Evolutionary conservation across 1,284 basidiomycete species (phyloP), one percentile per base, ranked within the genome.

Genomic region (Malassezia yamatoensis): DNA sequence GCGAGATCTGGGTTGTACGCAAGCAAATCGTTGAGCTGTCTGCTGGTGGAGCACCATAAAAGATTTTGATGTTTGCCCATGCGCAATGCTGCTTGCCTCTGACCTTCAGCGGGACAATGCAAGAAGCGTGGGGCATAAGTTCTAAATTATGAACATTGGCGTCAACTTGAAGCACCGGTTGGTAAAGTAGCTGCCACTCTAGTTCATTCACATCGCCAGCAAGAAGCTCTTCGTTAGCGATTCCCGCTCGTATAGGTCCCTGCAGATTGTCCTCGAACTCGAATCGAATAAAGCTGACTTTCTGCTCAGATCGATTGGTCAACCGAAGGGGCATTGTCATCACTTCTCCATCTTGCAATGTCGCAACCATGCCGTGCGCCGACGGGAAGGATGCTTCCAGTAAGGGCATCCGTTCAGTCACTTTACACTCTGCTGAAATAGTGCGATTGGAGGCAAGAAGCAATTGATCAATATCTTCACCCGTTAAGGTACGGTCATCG

Each of bases 291-390:
- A 89, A 91, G 75, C 96, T 85, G 48, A 96, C 81, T 0, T 87
- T 83, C 29, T 90, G 76, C 0, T 79, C 61, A 3, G 39, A 15
- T 0, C 89, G 46, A 68, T 98, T 98, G 73, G 90, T 87, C 11
- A 98, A 77, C 78, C 85, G 93, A 91, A 29, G 96, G 78, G 0
- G 89, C 88, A 2, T 88, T 88, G 67, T 93, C 87, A 0, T 85
- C 88, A 15, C 94, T 78, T 98, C 93, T 41, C 93, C 93, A 51
- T 93, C 83, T 69, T 90, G 93, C 50, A 98, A 78, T 85, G 93
- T 91, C 29, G 96, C 78, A 0, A 89, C 88, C 2, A 88, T 88
- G 68, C 93, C 87, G 0, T 85, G 88, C n/a, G 94, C 78, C 6
- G 87, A 88, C n/a, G 85, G 86, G 71, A 87, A 80, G 59, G 87